These are phyloP conservation scores for Stellera chamaejasme DNA, from an alignment of 345 rosid genomes.

Conservation along the genomic window DNA sequence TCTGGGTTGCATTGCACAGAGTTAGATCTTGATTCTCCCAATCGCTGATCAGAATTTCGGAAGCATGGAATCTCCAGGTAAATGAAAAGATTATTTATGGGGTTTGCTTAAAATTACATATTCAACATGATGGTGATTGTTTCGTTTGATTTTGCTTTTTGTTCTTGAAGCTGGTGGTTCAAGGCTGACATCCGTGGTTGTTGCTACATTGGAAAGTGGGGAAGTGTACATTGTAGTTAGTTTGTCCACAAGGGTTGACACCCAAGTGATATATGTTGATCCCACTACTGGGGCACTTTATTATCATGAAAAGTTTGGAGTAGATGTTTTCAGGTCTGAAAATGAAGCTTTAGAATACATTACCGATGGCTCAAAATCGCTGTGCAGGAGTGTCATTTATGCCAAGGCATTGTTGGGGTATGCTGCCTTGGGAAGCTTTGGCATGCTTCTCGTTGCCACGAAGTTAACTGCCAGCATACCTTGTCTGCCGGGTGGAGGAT, in stretches of 20 bases:
- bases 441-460: conserved; percentile 84
- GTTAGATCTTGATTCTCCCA: too few species aligned
- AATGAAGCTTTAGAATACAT: conserved; percentile 69
- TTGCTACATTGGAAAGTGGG: conserved; percentile 57
- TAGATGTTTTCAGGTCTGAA: conserved; percentile 64
- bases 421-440: conserved; percentile 72
- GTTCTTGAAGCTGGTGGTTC: conserved; percentile 44
- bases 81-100: not conserved
- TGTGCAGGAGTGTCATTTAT: conserved; percentile 32
- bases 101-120: too few species aligned
- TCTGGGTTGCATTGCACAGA: too few species aligned
- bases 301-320: conserved; percentile 59
- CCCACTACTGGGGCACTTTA: conserved; percentile 77
- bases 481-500: conserved; percentile 88
- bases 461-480: conserved; percentile 63
- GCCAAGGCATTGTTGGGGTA: conserved; percentile 83
- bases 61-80: conserved; percentile 18
- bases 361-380: conserved; percentile 58
- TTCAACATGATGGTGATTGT: too few species aligned
- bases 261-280: conserved; percentile 80
- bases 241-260: conserved; percentile 51
- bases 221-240: conserved; percentile 73
- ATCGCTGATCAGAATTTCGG: not conserved
- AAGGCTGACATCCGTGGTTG: conserved; percentile 61
- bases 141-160: not conserved